Evolutionary conservation across 495 filamentous ascomycete species (phyloP), one percentile per base, ranked within the genome.

Genomic region (Podospora bellae-mahoneyi): DNA sequence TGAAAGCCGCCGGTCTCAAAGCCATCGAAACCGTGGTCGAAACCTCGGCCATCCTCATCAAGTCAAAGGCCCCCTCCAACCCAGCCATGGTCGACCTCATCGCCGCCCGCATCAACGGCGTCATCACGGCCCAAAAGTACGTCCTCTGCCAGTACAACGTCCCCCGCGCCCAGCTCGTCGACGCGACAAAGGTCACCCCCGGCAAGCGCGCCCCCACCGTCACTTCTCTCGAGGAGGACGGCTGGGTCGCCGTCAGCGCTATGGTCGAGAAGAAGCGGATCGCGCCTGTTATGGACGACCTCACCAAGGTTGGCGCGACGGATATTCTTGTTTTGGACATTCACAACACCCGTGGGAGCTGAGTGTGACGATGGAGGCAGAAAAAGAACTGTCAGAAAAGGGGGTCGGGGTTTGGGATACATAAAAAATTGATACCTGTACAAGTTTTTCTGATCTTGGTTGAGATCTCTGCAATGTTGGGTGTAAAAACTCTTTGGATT

Each of bases 121-220:
- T 98, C 62, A 99, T 99, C 74, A 93, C 91, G n/a, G 95, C 95
- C 20, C 91, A 99, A 80, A 89, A 88, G 78, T 97, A 91, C 80
- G 91, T 98, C 34, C 85, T 97, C 60, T 98, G 96, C 82, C 94
- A 95, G 77, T 99, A 97, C 85, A 99, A 99, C 79, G 87, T 98
- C 57, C 83, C 87, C 62, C 89, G 93, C 26, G 62, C 76, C 34
- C 83, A 87, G 66, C 86, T 99, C 39, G 72, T 84, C 1, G 81
- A 77, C 13, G 93, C 89, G n/a, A 87, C 83, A 44, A 85, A 84
- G 70, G 91, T 97, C 78, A 97, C 95, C 0, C 95, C 96, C 0
- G 95, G 95, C 66, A 97, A 96, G 81, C 90, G 96, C 66, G 95
- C 95, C 15, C 93, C 96, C 2, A 97, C 93, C 5, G 85, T 98